Evolutionary conservation across 2,329 filamentous ascomycete species (phyloP), one percentile per base, ranked within the genome.

Genomic region (Scedosporium aurantiacum): DNA sequence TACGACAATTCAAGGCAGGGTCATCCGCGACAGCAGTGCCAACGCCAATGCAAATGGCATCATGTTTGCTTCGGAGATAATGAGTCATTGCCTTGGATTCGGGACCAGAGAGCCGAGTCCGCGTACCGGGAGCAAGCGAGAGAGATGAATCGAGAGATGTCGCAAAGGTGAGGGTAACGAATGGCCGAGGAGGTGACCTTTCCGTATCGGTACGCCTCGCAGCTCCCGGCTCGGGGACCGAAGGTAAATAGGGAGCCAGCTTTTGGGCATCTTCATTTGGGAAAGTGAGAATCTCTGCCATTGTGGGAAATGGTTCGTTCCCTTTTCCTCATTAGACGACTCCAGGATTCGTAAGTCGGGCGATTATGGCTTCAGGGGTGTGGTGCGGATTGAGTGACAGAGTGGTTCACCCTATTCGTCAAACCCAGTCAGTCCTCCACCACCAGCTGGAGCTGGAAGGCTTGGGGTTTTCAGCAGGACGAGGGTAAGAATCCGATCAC

Each of bases 41-140:
- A 4, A 88, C 90, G 23, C 93, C 93, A 37, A 97, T 79, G 25
- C 95, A 79, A 66, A 97, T 96, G 45, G 90, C 91, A 64, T 89
- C 85, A 74, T 97, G 91, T 16, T 81, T 82, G 12, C 87, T 86
- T 68, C 93, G 89, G 28, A 97, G 82, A 71, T 89, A 90, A 73
- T 97, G 93, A 0, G 93, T 97, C 90, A 97, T 95, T 60, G 89
- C 83, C 73, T 96, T 96, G 43, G 90, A 90, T 65, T 86, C 80
- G 0, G 88, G 83, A 3, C 92, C 92, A 1, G 93, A 97, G 14
- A 97, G 82, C 0, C 82, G 79, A 2, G 93, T 97, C 66, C 88
- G 89, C n/a, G 85, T 79, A 14, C 91, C 91, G 0, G 91, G 90
- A 0, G 86, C 80, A 28, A 93, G 80, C 1, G 91, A 84, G 58